Evolutionary conservation across 1,284 basidiomycete species (phyloP).

Genomic region (Sporisorium graminicola): DNA sequence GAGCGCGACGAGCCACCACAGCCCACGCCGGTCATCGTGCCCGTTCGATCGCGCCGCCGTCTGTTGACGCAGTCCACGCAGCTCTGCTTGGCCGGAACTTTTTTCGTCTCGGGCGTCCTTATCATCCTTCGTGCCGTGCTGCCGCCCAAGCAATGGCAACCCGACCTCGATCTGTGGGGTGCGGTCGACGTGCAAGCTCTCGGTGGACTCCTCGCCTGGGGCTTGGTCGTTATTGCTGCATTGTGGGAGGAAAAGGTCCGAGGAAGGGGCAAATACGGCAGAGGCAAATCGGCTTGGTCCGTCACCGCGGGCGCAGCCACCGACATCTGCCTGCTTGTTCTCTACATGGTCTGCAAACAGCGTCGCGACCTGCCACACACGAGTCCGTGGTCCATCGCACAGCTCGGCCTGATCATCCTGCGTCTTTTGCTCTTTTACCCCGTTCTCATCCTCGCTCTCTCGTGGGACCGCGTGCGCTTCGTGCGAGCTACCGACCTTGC

Average conservation of each 20-base stretch:
- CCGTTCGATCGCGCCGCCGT: conserved; percentile 57
- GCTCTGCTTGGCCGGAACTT: conserved; percentile 53
- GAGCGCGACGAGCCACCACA: conserved; percentile 38
- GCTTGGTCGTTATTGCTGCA: conserved; percentile 49
- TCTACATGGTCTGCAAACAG: conserved; percentile 47
- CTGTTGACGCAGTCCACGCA: conserved; percentile 47
- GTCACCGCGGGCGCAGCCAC: conserved; percentile 24
- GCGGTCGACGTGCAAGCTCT: conserved; percentile 59
- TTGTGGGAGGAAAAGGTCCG: conserved; percentile 57
- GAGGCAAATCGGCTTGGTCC: conserved; percentile 54
- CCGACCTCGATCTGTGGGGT: conserved; percentile 51
- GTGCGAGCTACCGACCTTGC: conserved; percentile 52
- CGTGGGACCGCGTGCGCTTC: conserved; percentile 53
- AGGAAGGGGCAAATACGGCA: conserved; percentile 55
- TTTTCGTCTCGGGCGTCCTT: conserved; percentile 57
- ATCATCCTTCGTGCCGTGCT: conserved; percentile 64
- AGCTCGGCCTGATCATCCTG: conserved; percentile 55
- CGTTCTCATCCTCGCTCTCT: conserved; percentile 51
- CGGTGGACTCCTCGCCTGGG: conserved; percentile 60
- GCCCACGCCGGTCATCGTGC: conserved; percentile 58
- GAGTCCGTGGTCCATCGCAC: conserved; percentile 54
- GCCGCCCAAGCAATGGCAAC: conserved; percentile 60
- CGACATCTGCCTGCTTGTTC: conserved; percentile 50
- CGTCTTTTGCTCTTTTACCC: conserved; percentile 60
- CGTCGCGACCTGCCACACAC: conserved; percentile 28